A percentile compares a stretch with the other conserved stretches of the same genome.
Evolutionary conservation across 1,284 basidiomycete species (phyloP).

Genomic region (Trichosporon sp.): DNA sequence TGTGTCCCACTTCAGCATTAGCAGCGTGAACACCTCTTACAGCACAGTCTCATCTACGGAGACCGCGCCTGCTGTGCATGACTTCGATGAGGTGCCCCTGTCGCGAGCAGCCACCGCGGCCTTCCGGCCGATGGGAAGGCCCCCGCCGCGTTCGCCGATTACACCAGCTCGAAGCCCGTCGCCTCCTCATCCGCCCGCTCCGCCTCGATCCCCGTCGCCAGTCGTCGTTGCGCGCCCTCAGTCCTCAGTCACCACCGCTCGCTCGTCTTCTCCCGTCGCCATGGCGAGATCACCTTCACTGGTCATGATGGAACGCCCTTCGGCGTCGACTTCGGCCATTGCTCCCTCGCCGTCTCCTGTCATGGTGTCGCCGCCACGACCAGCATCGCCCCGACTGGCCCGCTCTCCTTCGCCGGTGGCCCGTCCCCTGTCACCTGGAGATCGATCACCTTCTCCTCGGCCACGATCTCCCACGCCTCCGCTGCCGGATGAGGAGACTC

Average conservation of each 20-base stretch:
- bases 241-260: background rate
- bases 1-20: background rate
- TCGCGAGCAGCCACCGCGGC: background rate
- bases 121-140: background rate
- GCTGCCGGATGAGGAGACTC: background rate
- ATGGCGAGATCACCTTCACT: background rate
- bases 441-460: background rate
- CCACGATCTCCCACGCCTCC: background rate
- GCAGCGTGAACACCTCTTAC: background rate
- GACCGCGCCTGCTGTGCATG: background rate
- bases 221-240: background rate
- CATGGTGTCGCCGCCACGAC: background rate
- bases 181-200: background rate
- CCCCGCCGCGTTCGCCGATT: background rate
- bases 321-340: background rate
- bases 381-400: background rate
- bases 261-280: background rate
- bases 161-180: background rate
- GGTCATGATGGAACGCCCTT: background rate
- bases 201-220: background rate
- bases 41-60: background rate
- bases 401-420: background rate
- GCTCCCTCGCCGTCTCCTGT: background rate
- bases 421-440: background rate
- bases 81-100: background rate